Conservation (phyloP, 805 yeast genomes). For the Starmerella bombicola region DNA sequence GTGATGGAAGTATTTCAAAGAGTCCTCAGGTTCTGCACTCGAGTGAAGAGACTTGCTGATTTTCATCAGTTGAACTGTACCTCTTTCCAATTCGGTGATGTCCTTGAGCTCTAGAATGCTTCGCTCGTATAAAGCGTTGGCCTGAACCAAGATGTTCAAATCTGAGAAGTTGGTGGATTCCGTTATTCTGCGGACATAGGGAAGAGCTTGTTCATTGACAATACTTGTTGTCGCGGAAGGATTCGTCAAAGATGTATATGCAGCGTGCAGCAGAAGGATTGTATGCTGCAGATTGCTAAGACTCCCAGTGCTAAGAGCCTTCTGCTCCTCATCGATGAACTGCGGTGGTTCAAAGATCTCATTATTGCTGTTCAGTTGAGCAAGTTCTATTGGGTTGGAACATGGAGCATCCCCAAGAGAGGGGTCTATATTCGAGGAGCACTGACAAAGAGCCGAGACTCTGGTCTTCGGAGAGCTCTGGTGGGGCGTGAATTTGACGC, state of each 20-base stretch:
- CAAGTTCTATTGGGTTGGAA: background rate
- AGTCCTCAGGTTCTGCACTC: slow-evolving; percentile 26
- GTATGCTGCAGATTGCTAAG: slow-evolving; percentile 47
- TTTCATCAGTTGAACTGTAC: slow-evolving; percentile 83
- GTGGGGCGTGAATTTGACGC: slow-evolving; percentile 5
- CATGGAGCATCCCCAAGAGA: background rate
- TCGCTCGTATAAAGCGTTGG: slow-evolving; percentile 81
- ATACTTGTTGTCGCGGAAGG: slow-evolving; percentile 53
- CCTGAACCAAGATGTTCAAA: slow-evolving; percentile 64
- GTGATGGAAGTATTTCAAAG: slow-evolving; percentile 49
- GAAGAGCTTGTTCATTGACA: slow-evolving; percentile 70
- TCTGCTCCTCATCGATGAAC: background rate
- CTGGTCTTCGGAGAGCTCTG: slow-evolving; percentile 5
- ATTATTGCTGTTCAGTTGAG: slow-evolving; percentile 5
- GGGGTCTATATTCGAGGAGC: no score
- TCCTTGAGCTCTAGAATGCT: slow-evolving; percentile 68
- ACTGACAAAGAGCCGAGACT: slow-evolving; percentile 5
- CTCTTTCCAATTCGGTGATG: slow-evolving; percentile 84
- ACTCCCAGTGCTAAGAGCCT: slow-evolving; percentile 1
- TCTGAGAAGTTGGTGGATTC: slow-evolving; percentile 32
- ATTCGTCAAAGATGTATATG: slow-evolving; percentile 51
- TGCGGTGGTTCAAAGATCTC: slow-evolving; percentile 5
- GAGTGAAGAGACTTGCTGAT: slow-evolving; percentile 44
- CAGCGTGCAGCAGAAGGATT: slow-evolving; percentile 59
- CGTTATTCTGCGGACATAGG: slow-evolving; percentile 63